Evolutionary conservation across 163 green algal species (phyloP), one percentile per base, ranked within the genome.

Genomic region (Coccomyxa subellipsoidea): DNA sequence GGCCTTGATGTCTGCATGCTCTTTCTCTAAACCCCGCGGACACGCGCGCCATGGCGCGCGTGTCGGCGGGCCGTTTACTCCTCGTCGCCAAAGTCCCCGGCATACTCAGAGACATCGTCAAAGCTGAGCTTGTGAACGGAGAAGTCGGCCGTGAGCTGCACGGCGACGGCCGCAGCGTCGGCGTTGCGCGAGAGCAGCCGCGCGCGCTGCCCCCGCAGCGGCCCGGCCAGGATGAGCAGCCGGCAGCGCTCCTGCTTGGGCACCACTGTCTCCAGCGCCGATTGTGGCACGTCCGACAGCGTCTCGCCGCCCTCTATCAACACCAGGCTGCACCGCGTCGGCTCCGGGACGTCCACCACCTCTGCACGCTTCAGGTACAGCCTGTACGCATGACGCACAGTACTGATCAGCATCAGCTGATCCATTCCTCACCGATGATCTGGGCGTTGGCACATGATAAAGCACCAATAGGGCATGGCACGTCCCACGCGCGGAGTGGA

Each of bases 351-450:
- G 83, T 99, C 96, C 77, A 96, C 82, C 53, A 99, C 83, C 12
- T 83, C 87, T 0, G 88, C 96, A 84, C 99, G 99, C 81, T 97
- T 97, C 10, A 99, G 90, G 83, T 99, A 99, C 37, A 96, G 85
- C 79, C 82, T 84, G 78, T 32, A 36, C 10, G 35, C 29, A 29
- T 21, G 47, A 75, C 0, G n/a, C n/a, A n/a, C n/a, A n/a, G n/a
- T n/a, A n/a, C n/a, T n/a, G n/a, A n/a, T n/a, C n/a, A n/a, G n/a
- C n/a, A n/a, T n/a, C n/a, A n/a, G n/a, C n/a, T n/a, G n/a, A n/a
- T n/a, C n/a, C n/a, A n/a, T n/a, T n/a, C n/a, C n/a, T n/a, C n/a
- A n/a, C n/a, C n/a, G n/a, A n/a, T n/a, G n/a, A n/a, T n/a, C n/a
- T n/a, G n/a, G n/a, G n/a, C n/a, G n/a, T n/a, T n/a, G n/a, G n/a